These are phyloP conservation scores for Albifimbria verrucaria DNA, from an alignment of 2,329 filamentous ascomycete genomes.

Conservation along the genomic window DNA sequence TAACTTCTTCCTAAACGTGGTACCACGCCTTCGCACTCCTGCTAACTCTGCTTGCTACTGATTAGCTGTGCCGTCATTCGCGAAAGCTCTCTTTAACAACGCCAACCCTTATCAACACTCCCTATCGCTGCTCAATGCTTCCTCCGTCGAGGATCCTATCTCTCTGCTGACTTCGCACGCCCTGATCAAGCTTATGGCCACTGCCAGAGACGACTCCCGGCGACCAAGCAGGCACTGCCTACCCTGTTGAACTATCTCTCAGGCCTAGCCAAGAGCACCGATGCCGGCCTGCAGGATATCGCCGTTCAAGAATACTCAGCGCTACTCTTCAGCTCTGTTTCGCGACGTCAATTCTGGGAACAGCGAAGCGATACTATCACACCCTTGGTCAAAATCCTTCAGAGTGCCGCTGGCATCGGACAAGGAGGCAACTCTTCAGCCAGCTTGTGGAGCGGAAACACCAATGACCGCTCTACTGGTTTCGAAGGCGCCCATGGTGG, in stretches of 20 bases:
- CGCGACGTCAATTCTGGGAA: constrained; percentile 85
- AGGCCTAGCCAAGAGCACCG: constrained; percentile 75
- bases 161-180: constrained; percentile 87
- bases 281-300: constrained; percentile 91
- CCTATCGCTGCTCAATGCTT: constrained; percentile 80
- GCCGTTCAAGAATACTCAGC: constrained; percentile 89
- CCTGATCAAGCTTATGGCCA: constrained; percentile 72
- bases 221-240: constrained; percentile 75
- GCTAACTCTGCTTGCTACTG: constrained; percentile 9
- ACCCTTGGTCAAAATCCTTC: constrained; percentile 79
- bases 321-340: constrained; percentile 70
- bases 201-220: constrained; percentile 59
- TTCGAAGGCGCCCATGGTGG: constrained; percentile 66
- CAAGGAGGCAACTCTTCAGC: constrained; percentile 62
- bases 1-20: background rate
- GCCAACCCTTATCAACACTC: constrained; percentile 79
- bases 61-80: constrained; percentile 74
- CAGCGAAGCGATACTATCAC: constrained; percentile 81
- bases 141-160: constrained; percentile 72
- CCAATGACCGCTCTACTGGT: constrained; percentile 54
- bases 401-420: constrained; percentile 69
- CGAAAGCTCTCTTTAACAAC: constrained; percentile 71
- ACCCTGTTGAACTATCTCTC: constrained; percentile 84
- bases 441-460: constrained; percentile 58
- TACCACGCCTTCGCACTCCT: background rate